Evolutionary conservation across 352 stramenopile genomes (phyloP), one percentile per base, ranked within the genome.

Genomic region (Pythium myriotylum): DNA sequence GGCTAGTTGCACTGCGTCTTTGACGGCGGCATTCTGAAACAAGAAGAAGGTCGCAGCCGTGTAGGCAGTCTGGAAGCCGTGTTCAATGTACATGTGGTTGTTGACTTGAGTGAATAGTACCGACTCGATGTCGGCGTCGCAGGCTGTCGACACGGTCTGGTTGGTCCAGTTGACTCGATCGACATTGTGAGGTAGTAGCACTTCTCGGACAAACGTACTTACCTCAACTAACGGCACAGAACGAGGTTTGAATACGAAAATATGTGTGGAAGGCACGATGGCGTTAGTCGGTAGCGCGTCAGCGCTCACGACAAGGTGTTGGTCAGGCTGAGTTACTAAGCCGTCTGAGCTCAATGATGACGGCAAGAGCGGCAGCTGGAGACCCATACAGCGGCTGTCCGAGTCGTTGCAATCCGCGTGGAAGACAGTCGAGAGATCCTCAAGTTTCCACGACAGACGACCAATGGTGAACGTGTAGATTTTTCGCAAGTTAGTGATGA

Each of bases 391-490:
- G 3, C 39, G 16, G 35, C 9, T 12, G 17, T 17, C 10, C 12
- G 19, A 29, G 9, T 23, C 42, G 5, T 19, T 16, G 23, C 62
- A 70, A n/a, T 51, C 20, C 3, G 67, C 67, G 14, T 59, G 13
- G 46, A 59, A 66, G 12, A 42, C 17, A 3, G n/a, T 14, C 14
- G 57, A 41, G 10, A 75, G 55, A 45, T 75, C 35, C 24, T 42
- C 26, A 0, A 48, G 16, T 23, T 48, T 9, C 62, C 68, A 72
- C 19, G 57, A 37, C 8, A 72, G 40, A 1, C 54, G 68, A 0
- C 68, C 58, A 19, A 67, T 26, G 17, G 63, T 75, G 50, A 69
- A 41, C 24, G 68, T 57, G 42, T 59, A 67, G 14, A 72, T 17
- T n/a, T 69, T 72, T 26, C 68, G 53, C 12, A 66, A 29, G 29